A percentile compares a stretch with the other conserved stretches of the same genome.
phyloP scores from a whole-genome alignment of 2,329 filamentous ascomycete species.

The Cytospora piceae region DNA sequence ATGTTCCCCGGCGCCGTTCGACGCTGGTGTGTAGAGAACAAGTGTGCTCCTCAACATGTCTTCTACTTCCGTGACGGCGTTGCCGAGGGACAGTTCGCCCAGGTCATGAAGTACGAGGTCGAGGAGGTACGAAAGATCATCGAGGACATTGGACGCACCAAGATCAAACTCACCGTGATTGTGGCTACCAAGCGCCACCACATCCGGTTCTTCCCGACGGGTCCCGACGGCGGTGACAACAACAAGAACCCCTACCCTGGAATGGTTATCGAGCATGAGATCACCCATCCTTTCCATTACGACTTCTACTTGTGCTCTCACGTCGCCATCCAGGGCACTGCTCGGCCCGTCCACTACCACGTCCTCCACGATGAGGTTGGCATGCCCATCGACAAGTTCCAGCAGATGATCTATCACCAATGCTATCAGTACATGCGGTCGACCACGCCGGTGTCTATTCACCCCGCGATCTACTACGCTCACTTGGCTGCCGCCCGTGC shows the following conservation, averaged over 20 bases:
- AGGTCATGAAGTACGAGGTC: constrained; percentile 81
- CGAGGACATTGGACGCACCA: constrained; percentile 40
- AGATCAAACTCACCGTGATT: constrained; percentile 78
- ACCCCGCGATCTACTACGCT: constrained; percentile 93
- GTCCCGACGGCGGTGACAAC: constrained; percentile 61
- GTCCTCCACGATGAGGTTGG: constrained; percentile 82
- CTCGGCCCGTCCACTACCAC: constrained; percentile 89
- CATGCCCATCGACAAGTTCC: constrained; percentile 69
- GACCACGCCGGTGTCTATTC: constrained; percentile 87
- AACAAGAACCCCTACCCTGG: constrained; percentile 86
- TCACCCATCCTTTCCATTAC: constrained; percentile 89
- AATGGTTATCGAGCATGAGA: constrained; percentile 82
- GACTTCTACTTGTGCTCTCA: constrained; percentile 75
- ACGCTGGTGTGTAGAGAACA: constrained; percentile 64
- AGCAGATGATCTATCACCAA: constrained; percentile 91
- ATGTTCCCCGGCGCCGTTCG: constrained; percentile 68
- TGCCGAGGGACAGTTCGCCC: constrained; percentile 79
- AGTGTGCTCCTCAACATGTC: constrained; percentile 69
- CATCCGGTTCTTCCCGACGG: constrained; percentile 83
- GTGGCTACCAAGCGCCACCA: constrained; percentile 94
- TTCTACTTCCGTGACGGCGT: constrained; percentile 96
- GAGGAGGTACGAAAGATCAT: constrained; percentile 68
- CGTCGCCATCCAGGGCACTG: constrained; percentile 87
- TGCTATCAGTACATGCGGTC: constrained; percentile 92
- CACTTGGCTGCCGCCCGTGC: constrained; percentile 85